Evolutionary conservation across 2,329 filamentous ascomycete genomes (phyloP), one percentile per base, ranked within the genome.

Genomic region (Falciphora oryzae): DNA sequence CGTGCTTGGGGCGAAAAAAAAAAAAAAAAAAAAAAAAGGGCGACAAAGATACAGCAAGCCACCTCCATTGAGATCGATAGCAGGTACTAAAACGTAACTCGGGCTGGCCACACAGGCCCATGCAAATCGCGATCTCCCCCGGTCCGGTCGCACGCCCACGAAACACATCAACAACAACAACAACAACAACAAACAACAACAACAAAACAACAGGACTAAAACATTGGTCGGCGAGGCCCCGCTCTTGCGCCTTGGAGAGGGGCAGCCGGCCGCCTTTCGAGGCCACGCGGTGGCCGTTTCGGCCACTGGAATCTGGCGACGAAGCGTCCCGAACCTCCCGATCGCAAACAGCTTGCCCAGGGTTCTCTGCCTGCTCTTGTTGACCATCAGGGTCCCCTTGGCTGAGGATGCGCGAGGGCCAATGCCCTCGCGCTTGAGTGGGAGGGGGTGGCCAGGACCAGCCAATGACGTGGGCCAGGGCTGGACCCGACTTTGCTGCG

Each of bases 331-430:
- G 22, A 53, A 53, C 44, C 44, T 53, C 44, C 44, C 44, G 22
- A 53, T 53, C 44, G 44, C 44, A 53, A 53, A 35, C 6, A 35
- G 18, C 38, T 50, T 50, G 38, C 18, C 38, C 22, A 53, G 22
- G 18, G 44, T n/a, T 53, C 18, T 22, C 44, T 2, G 32, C 32
- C 32, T 35, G 32, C 32, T 53, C 18, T 18, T 53, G 44, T 25
- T 22, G 22, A 11, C 44, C 44, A 53, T 60, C 58, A 60, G 31
- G 58, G 58, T 60, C 22, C 58, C 38, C 58, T 60, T 31, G 70
- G 70, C 68, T 62, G 67, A 70, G 68, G 69, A 66, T 68, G 71
- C 69, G 70, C 70, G 65, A 68, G 44, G 64, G 68, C 66, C 65
- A 60, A 28, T 31, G 65, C 64, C n/a, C n/a, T 60, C 58, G 64